A percentile compares a stretch with the other conserved stretches of the same genome.
phyloP scores from a whole-genome alignment of 495 filamentous ascomycete genomes.

The Annulohypoxylon nitens region DNA sequence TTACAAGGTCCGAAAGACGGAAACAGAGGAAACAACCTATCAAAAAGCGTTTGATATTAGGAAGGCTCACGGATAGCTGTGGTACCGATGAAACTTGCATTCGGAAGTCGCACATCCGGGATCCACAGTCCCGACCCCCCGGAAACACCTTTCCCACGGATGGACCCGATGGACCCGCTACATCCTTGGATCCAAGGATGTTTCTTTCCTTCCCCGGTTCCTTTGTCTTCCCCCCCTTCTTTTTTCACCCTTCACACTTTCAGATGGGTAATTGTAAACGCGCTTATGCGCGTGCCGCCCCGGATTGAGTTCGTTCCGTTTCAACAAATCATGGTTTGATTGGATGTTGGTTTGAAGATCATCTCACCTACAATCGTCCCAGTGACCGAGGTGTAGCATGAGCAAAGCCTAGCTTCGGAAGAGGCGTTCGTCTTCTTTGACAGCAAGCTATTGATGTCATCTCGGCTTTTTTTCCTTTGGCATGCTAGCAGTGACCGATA shows the following conservation, averaged over 20 bases:
- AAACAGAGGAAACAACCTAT: background rate
- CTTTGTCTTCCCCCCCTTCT: background rate
- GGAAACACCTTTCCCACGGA: background rate
- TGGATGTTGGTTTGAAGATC: constrained; percentile 15
- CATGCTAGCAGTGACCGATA: background rate
- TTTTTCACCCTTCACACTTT: background rate
- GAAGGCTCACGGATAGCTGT: constrained; percentile 21
- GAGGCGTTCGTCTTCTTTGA: constrained; percentile 16
- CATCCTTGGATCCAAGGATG: background rate
- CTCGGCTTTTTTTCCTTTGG: background rate
- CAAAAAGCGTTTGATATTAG: background rate
- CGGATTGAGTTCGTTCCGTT: constrained; percentile 39
- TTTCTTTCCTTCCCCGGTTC: constrained; percentile 13
- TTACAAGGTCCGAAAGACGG: background rate
- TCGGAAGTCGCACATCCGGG: constrained; percentile 33
- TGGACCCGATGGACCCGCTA: constrained; percentile 6
- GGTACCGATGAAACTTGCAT: constrained; percentile 26
- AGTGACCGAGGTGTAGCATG: background rate
- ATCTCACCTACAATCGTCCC: background rate
- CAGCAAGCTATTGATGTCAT: background rate
- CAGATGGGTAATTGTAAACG: background rate
- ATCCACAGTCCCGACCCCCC: constrained; percentile 34
- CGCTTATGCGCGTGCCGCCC: constrained; percentile 18
- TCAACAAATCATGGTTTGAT: constrained; percentile 11
- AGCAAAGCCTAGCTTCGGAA: constrained; percentile 20